Evolutionary conservation across 2,329 filamentous ascomycete genomes (phyloP).

Genomic region (Aspergillus puulaauensis): DNA sequence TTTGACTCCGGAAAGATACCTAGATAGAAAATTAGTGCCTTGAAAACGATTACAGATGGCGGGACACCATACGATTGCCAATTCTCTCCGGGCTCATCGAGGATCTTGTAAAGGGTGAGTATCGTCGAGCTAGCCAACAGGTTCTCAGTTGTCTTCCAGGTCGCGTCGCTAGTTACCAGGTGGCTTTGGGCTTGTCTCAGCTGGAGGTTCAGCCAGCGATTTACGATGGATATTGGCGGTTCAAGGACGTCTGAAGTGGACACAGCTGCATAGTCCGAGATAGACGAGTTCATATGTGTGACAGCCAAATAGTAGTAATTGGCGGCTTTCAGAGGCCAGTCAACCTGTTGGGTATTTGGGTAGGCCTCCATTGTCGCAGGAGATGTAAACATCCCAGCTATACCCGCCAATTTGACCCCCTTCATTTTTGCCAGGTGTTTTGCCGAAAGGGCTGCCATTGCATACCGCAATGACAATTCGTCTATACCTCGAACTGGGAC

Average conservation of each 20-base stretch:
- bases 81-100: conserved; percentile 60
- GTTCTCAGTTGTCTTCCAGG: conserved; percentile 54
- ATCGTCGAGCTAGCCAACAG: conserved; percentile 61
- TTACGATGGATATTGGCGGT: conserved; percentile 30
- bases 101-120: conserved; percentile 61
- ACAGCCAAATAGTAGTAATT: conserved; percentile 62
- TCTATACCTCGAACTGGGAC: conserved; percentile 39
- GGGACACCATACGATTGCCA: conserved; percentile 50
- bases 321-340: conserved; percentile 61
- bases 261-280: conserved; percentile 28
- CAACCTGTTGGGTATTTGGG: conserved; percentile 46
- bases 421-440: conserved; percentile 40
- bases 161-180: conserved; percentile 10
- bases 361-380: conserved; percentile 55
- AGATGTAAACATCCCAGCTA: conserved; percentile 27
- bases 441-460: conserved; percentile 40
- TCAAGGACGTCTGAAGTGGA: conserved; percentile 32
- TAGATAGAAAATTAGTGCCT: conserved; percentile 3
- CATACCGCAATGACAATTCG: conserved; percentile 33
- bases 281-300: conserved; percentile 47
- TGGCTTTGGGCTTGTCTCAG: conserved; percentile 10
- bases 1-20: conserved; percentile 61
- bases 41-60: neutral
- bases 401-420: conserved; percentile 22
- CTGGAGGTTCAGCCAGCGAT: conserved; percentile 24